Conservation (phyloP, 116 monocot species). For the Iris pallida region DNA sequence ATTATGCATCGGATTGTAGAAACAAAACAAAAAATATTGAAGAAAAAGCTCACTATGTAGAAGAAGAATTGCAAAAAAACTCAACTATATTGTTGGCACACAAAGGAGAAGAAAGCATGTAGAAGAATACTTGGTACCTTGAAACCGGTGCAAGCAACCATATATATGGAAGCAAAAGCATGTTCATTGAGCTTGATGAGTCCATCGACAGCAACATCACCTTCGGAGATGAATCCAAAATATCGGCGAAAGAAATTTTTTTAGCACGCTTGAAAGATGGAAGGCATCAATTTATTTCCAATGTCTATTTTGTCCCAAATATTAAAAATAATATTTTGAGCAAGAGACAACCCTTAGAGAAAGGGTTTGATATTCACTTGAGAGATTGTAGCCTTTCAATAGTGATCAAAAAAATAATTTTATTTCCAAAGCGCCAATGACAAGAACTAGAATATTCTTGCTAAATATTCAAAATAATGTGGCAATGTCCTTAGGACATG, state of each 20-base stretch:
- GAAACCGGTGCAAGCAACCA: not conserved
- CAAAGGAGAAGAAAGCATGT: no score
- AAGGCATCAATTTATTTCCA: not conserved
- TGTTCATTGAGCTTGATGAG: not conserved
- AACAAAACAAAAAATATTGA: no score
- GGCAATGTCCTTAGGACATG: no score
- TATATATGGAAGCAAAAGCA: not conserved
- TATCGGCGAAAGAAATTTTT: not conserved
- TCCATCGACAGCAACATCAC: not conserved
- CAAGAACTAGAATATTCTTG: no score
- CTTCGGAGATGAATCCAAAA: not conserved
- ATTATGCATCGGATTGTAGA: no score
- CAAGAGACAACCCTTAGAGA: not conserved
- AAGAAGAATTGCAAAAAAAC: no score
- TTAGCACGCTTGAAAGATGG: slow-evolving; percentile 1
- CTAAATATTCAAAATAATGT: not conserved
- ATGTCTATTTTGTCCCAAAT: not conserved
- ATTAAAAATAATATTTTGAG: not conserved
- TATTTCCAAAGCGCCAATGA: not conserved
- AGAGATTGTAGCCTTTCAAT: not conserved
- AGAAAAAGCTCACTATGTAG: no score
- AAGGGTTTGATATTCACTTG: not conserved
- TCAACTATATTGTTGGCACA: no score
- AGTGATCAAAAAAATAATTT: not conserved
- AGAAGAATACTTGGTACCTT: not conserved